phyloP scores from a whole-genome alignment of 2,329 filamentous ascomycete genomes.

The Setomelanomma holmii region DNA sequence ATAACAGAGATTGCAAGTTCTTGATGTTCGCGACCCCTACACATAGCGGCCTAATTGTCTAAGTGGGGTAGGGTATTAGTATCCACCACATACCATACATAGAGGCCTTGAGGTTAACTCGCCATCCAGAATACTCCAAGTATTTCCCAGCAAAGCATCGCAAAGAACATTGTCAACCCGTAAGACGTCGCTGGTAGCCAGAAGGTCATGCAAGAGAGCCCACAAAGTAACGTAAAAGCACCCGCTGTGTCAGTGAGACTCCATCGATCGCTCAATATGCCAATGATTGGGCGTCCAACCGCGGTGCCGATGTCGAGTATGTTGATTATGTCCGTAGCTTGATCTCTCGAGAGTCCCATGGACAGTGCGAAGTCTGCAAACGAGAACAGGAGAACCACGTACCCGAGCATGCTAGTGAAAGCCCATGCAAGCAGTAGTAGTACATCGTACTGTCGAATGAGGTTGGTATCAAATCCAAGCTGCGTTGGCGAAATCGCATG shows the following conservation, averaged over 20 bases:
- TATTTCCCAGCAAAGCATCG: constrained; percentile 53
- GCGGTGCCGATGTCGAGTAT: constrained; percentile 58
- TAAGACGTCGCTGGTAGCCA: constrained; percentile 57
- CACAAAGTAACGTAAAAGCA: constrained; percentile 48
- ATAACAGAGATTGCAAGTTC: constrained; percentile 51
- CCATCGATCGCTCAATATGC: constrained; percentile 54
- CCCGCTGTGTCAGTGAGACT: constrained; percentile 54
- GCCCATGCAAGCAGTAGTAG: constrained; percentile 51
- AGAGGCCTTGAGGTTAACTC: too few relatives aligned
- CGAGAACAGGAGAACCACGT: constrained; percentile 56
- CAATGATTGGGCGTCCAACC: constrained; percentile 56
- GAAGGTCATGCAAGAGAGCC: constrained; percentile 50
- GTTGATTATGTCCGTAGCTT: constrained; percentile 52
- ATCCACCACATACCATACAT: too few relatives aligned
- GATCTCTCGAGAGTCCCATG: constrained; percentile 49
- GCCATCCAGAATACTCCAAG: constrained; percentile 60
- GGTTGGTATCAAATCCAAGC: constrained; percentile 44
- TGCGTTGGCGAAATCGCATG: constrained; percentile 42
- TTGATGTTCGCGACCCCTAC: constrained; percentile 52
- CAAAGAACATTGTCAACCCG: constrained; percentile 54
- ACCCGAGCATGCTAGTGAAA: constrained; percentile 57
- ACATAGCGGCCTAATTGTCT: constrained; percentile 50
- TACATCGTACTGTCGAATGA: constrained; percentile 47
- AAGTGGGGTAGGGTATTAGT: neutral
- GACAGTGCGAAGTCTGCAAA: constrained; percentile 56